phyloP scores from a whole-genome alignment of 192 early-diverging fungal genomes.

The Haplosporangium gracile region DNA sequence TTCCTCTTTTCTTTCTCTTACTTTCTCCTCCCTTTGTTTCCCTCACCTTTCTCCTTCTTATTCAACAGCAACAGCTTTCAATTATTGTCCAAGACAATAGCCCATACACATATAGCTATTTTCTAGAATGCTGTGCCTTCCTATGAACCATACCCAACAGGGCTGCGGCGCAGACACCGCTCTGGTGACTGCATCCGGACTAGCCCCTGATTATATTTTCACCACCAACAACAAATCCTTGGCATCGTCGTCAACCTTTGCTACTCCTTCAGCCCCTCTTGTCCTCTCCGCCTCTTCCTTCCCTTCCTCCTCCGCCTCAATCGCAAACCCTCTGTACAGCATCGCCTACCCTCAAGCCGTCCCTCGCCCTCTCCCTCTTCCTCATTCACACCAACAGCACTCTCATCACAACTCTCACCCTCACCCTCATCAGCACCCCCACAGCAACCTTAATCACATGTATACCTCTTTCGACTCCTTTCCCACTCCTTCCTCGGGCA shows the following conservation, averaged over 20 bases:
- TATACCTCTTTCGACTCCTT: constrained; percentile 31
- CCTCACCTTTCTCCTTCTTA: neutral
- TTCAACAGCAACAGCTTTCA: no score
- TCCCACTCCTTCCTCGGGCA: constrained; percentile 39
- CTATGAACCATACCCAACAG: neutral
- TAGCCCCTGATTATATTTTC: neutral
- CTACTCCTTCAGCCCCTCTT: neutral
- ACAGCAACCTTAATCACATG: neutral
- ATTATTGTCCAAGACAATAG: neutral
- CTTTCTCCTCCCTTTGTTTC: neutral
- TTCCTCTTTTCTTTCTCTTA: neutral
- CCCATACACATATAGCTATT: neutral
- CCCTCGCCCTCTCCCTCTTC: neutral
- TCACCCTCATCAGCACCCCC: neutral
- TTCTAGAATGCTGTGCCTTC: neutral
- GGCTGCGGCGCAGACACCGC: constrained; percentile 7
- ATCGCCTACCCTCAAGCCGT: neutral
- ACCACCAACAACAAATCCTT: neutral
- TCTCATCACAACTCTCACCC: neutral
- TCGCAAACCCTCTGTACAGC: constrained; percentile 5
- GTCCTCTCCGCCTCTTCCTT: constrained; percentile 2
- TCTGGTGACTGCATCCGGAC: constrained; percentile 4
- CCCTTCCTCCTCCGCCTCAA: neutral
- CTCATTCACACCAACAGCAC: neutral
- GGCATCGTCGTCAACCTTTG: neutral